Evolutionary conservation across 83 land plant genomes (phyloP), one percentile per base, ranked within the genome.

Genomic region (Picea abies): DNA sequence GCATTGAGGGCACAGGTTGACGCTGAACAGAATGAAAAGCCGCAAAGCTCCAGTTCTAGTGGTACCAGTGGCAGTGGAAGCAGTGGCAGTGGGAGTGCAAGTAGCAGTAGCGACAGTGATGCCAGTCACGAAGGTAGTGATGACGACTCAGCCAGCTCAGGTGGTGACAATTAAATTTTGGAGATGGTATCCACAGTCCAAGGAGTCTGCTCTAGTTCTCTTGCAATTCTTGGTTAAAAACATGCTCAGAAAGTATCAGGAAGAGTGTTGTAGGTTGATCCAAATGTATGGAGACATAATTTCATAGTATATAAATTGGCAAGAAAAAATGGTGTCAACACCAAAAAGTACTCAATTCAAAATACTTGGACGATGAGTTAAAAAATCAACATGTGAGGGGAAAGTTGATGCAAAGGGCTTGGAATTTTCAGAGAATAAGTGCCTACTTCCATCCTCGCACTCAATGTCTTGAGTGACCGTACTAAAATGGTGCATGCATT

Each of bases 1-100:
- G 91, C 90, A 11, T 80, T 90, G 20, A 83, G 88, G 71, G 93
- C 92, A 1, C 92, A 89, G 71, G 92, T 84, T 39, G 85, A 83
- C 80, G 94, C 88, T 39, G 81, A 41, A 65, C 88, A 76, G 65
- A 87, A 76, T 49, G 80, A 79, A 63, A 83, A 88, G 3, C 80
- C 26, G 15, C 80, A 86, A 56, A 86, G 81, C 0, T 92, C 92
- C 20, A 92, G 91, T 32, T 84, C 87, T 4, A 84, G 88, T 78
- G 88, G 79, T 66, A 86, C 88, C 71, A 89, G 93, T 79, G 86
- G 82, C 9, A 89, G 93, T 80, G 88, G 84, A 19, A 87, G 92
- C 79, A 84, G 92, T 44, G 79, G 90, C 5, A 84, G 88, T 71
- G 86, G 84, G 5, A 88, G 87, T 52, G 88, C 76, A 47, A 84